phyloP scores from a whole-genome alignment of 371 early-diverging fungal species.

The Dinochytrium kinnereticum region DNA sequence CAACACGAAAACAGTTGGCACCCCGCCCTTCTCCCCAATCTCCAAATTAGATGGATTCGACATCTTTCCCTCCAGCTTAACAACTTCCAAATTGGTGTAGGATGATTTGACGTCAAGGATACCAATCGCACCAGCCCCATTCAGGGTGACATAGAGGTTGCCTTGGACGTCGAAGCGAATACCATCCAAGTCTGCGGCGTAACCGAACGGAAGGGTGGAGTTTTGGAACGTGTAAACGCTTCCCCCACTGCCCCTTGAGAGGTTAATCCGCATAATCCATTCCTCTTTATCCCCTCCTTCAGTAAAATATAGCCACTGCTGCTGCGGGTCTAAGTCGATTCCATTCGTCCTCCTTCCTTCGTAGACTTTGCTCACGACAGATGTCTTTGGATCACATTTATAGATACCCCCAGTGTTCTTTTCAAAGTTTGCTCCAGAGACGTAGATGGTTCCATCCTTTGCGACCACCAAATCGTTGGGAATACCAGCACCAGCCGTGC shows the following conservation, averaged over 20 bases:
- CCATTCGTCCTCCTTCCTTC: constrained; percentile 4
- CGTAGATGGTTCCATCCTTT: background rate
- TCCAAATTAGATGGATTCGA: background rate
- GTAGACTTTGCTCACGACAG: background rate
- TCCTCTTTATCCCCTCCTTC: background rate
- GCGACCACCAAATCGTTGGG: background rate
- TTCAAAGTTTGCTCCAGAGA: background rate
- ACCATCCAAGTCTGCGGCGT: background rate
- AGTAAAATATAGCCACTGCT: background rate
- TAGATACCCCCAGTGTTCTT: constrained; percentile 1
- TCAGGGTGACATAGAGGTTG: constrained; percentile 5
- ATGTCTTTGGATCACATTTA: background rate
- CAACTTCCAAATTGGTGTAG: background rate
- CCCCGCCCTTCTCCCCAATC: background rate
- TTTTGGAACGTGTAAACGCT: background rate
- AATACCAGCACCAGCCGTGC: background rate
- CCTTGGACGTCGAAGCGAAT: background rate
- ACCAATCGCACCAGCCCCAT: background rate
- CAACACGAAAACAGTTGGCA: background rate
- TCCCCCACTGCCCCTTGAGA: background rate
- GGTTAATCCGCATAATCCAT: background rate
- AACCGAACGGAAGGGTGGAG: background rate
- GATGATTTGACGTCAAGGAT: background rate
- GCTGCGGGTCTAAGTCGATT: background rate
- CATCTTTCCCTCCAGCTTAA: background rate